Conservation (phyloP, 441 rosid genomes). For the Codiaeum variegatum region DNA sequence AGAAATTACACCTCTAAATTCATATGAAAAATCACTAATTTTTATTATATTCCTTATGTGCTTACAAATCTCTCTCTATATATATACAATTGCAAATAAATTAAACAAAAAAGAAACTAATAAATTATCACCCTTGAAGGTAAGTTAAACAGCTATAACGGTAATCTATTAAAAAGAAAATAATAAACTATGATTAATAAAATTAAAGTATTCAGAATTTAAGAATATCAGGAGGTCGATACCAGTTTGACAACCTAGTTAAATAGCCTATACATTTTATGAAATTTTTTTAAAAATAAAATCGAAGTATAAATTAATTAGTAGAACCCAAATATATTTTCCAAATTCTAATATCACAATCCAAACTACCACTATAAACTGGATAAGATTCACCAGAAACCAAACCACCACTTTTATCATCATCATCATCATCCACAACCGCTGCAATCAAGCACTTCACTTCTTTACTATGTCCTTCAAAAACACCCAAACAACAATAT, state of each 20-base stretch:
- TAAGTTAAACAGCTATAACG: too few species aligned
- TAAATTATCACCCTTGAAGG: too few species aligned
- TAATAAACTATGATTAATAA: not conserved
- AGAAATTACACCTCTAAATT: too few species aligned
- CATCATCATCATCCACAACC: slow-evolving; percentile 5
- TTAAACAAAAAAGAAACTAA: not conserved
- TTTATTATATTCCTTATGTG: not conserved
- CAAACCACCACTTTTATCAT: slow-evolving; percentile 9
- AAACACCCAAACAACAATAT: slow-evolving; percentile 52
- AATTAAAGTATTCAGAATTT: not conserved
- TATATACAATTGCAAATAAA: not conserved
- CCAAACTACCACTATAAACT: slow-evolving; percentile 70
- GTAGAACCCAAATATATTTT: slow-evolving; percentile 26
- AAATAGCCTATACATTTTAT: too few species aligned
- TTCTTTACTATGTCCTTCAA: slow-evolving; percentile 60
- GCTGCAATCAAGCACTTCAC: slow-evolving; percentile 59
- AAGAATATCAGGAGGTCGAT: too few species aligned
- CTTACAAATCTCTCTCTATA: not conserved
- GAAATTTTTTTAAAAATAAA: too few species aligned
- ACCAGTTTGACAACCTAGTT: too few species aligned
- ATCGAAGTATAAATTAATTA: not conserved
- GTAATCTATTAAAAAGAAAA: too few species aligned
- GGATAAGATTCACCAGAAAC: slow-evolving; percentile 29
- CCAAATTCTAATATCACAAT: slow-evolving; percentile 61
- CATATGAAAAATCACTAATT: too few species aligned